A percentile compares a stretch with the other conserved stretches of the same genome.
phyloP scores from a whole-genome alignment of 139 green algal genomes.

The Chlamydomonas sphaeroides region DNA sequence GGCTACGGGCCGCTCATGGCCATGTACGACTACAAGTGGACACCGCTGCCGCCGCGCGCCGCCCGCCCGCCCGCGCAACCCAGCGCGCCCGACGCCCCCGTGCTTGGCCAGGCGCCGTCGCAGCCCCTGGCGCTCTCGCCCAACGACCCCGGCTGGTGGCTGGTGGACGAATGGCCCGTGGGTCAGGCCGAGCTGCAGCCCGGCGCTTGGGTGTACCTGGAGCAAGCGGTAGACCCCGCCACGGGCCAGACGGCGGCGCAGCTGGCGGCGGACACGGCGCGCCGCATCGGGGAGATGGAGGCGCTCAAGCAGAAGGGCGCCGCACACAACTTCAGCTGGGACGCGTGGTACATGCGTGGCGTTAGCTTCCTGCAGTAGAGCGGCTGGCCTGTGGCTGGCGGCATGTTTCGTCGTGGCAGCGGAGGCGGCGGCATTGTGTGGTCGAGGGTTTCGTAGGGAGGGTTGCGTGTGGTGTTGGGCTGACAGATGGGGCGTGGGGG shows the following conservation, averaged over 20 bases:
- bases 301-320: not conserved
- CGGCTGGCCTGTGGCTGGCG: no score
- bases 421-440: no score
- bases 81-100: no score
- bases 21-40: not conserved
- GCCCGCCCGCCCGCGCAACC: no score
- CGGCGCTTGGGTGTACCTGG: constrained; percentile 32
- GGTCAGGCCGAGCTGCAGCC: not conserved
- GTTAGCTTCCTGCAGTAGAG: constrained; percentile 3
- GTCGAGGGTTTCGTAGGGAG: no score
- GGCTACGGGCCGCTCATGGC: not conserved
- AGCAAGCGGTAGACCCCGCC: constrained; percentile 8
- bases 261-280: not conserved
- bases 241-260: constrained; percentile 29
- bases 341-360: constrained; percentile 7
- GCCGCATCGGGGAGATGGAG: not conserved
- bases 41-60: not conserved
- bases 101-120: no score
- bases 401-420: no score
- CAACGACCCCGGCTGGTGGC: not conserved
- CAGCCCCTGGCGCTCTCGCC: not conserved
- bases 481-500: no score
- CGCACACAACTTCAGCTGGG: no score
- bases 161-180: constrained; percentile 4
- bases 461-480: no score